Evolutionary conservation across 2,329 filamentous ascomycete species (phyloP).

Genomic region (Beauveria caledonica): DNA sequence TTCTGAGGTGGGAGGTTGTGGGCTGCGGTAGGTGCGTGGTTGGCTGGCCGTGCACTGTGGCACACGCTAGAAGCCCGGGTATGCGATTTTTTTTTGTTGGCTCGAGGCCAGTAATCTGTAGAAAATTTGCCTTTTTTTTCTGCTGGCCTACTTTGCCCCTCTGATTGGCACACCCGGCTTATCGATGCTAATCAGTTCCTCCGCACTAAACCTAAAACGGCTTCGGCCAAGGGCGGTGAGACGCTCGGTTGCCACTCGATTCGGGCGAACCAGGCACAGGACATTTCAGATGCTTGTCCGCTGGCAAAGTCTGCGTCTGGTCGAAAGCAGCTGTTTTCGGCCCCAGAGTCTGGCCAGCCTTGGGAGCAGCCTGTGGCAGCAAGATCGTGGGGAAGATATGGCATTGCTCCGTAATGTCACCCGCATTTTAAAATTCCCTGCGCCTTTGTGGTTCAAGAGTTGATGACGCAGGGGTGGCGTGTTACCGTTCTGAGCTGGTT

Average conservation of each 20-base stretch:
- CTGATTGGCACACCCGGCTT: slow-evolving; percentile 6
- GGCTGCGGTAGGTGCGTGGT: not conserved
- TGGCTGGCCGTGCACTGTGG: not conserved
- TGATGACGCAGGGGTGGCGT: not conserved
- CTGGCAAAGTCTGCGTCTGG: not conserved
- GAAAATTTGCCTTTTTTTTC: not conserved
- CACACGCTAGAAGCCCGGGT: slow-evolving; percentile 4
- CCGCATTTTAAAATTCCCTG: not conserved
- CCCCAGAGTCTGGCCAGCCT: not conserved
- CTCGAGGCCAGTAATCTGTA: too few species aligned
- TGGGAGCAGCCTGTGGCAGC: not conserved
- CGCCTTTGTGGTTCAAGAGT: not conserved
- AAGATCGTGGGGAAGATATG: slow-evolving; percentile 11
- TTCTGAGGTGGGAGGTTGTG: not conserved
- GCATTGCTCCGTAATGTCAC: not conserved
- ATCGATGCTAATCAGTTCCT: slow-evolving; percentile 5
- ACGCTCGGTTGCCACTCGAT: not conserved
- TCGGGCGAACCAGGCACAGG: slow-evolving; percentile 13
- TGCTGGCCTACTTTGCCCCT: not conserved
- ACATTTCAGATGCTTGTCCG: slow-evolving; percentile 11
- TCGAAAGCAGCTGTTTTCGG: not conserved
- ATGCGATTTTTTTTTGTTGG: not conserved
- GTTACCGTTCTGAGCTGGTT: not conserved
- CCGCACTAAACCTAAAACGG: slow-evolving; percentile 1
- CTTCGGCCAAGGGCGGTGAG: slow-evolving; percentile 10